Evolutionary conservation across 352 stramenopile species (phyloP), one percentile per base, ranked within the genome.

Genomic region (Phytophthora sojae): DNA sequence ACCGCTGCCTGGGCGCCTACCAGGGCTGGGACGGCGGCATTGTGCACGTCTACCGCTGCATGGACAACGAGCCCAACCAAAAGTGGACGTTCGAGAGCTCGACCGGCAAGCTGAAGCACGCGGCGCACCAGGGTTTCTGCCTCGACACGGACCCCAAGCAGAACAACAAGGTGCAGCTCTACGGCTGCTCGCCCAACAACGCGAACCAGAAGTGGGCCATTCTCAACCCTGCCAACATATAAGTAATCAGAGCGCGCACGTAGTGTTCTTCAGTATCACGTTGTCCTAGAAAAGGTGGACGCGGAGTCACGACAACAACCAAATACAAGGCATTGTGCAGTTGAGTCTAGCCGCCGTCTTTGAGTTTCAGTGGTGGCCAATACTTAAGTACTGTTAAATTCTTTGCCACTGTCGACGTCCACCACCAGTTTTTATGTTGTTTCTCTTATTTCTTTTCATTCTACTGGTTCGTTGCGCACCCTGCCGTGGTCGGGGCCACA

Each of bases 1-100:
- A 91, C 60, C 79, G 81, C 8, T 94, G 86, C 39, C 67, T 94
- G 6, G 82, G 90, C 54, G 84, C 82, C 8, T 89, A 86, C 64
- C 67, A 93, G 54, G 30, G 19, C 1, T 78, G 64, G 69, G 67
- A 89, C 63, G 80, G 79, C 9, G 84, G 79, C 17, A 79, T 69
- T 19, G 86, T 92, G 19, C 83, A 86, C 53, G 71, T 88, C 37
- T 91, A 81, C 62, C 65, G 65, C 21, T 93, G 86, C 60, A 68
- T 88, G 14, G 75, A 86, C 23, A 67, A 66, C 23, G 81, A 91
- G 56, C 19, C 9, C 19, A 91, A 93, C 73, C 86, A 94, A 66
- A 88, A 89, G 61, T 94, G 84, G 84, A 75, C 55, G 44, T 90
- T 80, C 57, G 81, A 94, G 19, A 68, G 75, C 25, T 26, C 64